These are phyloP conservation scores for Lolium rigidum DNA, from an alignment of 176 grass and related monocot genomes.

Conservation along the genomic window DNA sequence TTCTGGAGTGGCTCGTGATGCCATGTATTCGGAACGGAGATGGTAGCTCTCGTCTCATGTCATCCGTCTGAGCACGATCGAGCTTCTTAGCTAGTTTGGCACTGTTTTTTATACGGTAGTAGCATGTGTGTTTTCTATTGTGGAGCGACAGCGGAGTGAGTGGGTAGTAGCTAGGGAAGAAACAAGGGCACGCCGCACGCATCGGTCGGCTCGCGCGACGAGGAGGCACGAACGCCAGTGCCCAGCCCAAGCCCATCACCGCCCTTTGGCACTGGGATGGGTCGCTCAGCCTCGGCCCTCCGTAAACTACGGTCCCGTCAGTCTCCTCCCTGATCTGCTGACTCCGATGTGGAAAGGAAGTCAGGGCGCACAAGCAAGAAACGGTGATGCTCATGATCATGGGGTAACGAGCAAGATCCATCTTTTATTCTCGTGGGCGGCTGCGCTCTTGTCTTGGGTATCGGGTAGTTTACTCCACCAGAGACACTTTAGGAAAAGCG, in stretches of 20 bases:
- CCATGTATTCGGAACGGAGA: no score
- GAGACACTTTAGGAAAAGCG: background rate
- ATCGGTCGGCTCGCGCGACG: background rate
- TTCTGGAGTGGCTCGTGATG: no score
- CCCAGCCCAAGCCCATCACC: background rate
- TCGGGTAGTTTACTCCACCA: background rate
- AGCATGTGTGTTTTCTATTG: background rate
- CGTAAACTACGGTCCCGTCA: background rate
- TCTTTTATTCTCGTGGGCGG: conserved; percentile 29
- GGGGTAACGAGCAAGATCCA: background rate
- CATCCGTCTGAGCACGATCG: no score
- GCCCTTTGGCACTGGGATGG: conserved; percentile 51
- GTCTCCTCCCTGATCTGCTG: background rate
- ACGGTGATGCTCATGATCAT: background rate
- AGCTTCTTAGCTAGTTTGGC: no score
- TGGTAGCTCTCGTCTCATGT: no score
- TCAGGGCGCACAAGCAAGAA: background rate
- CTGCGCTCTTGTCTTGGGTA: background rate
- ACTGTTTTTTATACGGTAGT: no score
- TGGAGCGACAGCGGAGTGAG: background rate
- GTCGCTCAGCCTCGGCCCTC: conserved; percentile 16
- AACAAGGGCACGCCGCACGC: background rate
- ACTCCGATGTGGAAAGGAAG: background rate
- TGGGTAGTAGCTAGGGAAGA: background rate
- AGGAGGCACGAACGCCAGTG: background rate